phyloP scores from a whole-genome alignment of 306 rosid genomes.

The Cicer judaicum region DNA sequence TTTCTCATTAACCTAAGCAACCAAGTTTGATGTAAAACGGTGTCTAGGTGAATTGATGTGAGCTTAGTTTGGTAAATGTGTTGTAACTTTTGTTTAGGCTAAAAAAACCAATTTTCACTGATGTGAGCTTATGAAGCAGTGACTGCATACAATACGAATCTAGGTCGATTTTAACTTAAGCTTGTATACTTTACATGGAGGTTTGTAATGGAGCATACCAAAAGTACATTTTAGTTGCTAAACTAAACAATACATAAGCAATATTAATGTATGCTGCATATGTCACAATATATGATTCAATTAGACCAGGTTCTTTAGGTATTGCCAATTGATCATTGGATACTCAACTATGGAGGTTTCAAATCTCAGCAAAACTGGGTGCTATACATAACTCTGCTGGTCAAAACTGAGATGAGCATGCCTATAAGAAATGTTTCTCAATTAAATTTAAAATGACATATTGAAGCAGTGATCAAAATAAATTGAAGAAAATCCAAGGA shows the following conservation, averaged over 20 bases:
- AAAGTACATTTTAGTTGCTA: background rate
- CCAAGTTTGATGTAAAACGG: too few relatives aligned
- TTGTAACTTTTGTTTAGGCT: too few relatives aligned
- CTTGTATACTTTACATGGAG: background rate
- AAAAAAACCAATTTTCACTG: too few relatives aligned
- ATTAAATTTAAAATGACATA: background rate
- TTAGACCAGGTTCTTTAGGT: constrained; percentile 5
- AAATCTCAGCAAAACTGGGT: constrained; percentile 26
- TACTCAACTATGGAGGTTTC: constrained; percentile 21
- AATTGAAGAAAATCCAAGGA: background rate
- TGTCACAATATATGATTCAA: constrained; percentile 20
- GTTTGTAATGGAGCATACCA: constrained; percentile 8
- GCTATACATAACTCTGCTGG: constrained; percentile 23
- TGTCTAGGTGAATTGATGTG: too few relatives aligned
- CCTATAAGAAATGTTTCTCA: constrained; percentile 26
- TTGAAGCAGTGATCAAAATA: constrained; percentile 11
- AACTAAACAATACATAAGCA: constrained; percentile 4
- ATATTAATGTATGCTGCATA: constrained; percentile 9
- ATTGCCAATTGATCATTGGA: constrained; percentile 9
- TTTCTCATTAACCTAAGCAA: too few relatives aligned
- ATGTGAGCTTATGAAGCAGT: too few relatives aligned
- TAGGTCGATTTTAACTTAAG: background rate
- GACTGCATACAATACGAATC: too few relatives aligned
- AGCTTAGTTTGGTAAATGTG: too few relatives aligned
- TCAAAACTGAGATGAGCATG: constrained; percentile 24